Base-by-base conservation (phyloP, 768 basidiomycete species). In the Kockovaella imperatae region DNA sequence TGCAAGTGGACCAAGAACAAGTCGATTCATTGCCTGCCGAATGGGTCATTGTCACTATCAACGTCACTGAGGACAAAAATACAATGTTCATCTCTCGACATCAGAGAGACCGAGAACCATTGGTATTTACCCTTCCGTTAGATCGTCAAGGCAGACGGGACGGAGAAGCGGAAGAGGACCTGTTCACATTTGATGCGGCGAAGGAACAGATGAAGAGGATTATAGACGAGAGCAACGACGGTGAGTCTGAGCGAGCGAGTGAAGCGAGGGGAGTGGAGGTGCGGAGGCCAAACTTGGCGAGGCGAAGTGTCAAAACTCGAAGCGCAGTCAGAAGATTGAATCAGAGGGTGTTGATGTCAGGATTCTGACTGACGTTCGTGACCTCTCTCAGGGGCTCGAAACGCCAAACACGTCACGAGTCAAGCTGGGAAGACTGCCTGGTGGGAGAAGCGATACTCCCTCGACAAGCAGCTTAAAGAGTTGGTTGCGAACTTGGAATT, bases 91-190 rank as follows among this genome's bases (percentile, higher is more conserved):
- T 95, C 36, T 82, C 86, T 3, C 82, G 91, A 14, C 83, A 88
- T 58, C 78, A 83, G 20, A 75, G 78, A 1, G 75, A 75, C 0
- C 68, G 71, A 14, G 71, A 77, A 3, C 85, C 89, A 0, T 74
- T 96, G 21, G 75, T 96, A 11, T 89, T 97, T 70, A 87, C 86
- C 52, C 75, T 97, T 1, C 93, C 95, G 0, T 75, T 97, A 20
- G 73, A 77, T 55, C 71, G 77, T 6, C 84, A 87, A 53, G 85
- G 85, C 10, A 77, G 86, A 39, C 75, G 89, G 34, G 91, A 85
- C 32, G 74, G 80, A 17, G 82, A 80, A 17, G 82, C 83, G 5
- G 82, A 81, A 26, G 76, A 78, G 25, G 79, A 83, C 23, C 55
- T 54, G 11, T 77, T 96, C 32, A 80, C 83, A 1, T 86, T 85